Conservation (phyloP, 495 filamentous ascomycete genomes). For the Copromyces sp. region DNA sequence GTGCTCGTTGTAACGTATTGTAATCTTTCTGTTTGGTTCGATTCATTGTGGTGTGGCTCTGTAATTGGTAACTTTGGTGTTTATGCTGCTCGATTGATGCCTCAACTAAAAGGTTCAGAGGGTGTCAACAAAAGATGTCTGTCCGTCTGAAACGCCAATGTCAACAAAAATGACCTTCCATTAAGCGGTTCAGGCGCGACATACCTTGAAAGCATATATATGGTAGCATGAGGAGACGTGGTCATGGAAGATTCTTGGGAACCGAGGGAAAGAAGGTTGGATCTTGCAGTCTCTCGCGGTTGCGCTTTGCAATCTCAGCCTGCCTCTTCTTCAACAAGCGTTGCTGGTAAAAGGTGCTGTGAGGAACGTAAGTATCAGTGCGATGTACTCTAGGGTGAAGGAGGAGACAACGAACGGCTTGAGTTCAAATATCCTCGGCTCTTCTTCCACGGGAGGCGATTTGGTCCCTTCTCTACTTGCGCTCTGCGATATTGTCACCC, state of each 20-base stretch:
- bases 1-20: not conserved
- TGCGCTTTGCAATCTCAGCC: slow-evolving; percentile 69
- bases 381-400: not conserved
- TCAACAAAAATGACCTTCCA: not conserved
- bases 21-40: not conserved
- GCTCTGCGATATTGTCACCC: slow-evolving; percentile 1
- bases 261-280: slow-evolving; percentile 76
- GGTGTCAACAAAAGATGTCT: not conserved
- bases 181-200: not conserved
- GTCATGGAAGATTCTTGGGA: slow-evolving; percentile 55
- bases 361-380: not conserved
- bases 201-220: not conserved
- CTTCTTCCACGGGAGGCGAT: slow-evolving; percentile 42
- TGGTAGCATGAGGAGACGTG: not conserved
- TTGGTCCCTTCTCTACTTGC: slow-evolving; percentile 27
- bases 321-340: slow-evolving; percentile 69
- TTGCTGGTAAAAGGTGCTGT: slow-evolving; percentile 77
- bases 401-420: slow-evolving; percentile 52
- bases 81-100: not conserved
- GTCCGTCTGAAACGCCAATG: not conserved
- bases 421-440: slow-evolving; percentile 74
- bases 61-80: not conserved
- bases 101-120: not conserved
- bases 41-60: not conserved
- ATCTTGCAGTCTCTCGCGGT: slow-evolving; percentile 69